Conservation (phyloP, 73 alveolate species). For the Symbiodinium natans region DNA sequence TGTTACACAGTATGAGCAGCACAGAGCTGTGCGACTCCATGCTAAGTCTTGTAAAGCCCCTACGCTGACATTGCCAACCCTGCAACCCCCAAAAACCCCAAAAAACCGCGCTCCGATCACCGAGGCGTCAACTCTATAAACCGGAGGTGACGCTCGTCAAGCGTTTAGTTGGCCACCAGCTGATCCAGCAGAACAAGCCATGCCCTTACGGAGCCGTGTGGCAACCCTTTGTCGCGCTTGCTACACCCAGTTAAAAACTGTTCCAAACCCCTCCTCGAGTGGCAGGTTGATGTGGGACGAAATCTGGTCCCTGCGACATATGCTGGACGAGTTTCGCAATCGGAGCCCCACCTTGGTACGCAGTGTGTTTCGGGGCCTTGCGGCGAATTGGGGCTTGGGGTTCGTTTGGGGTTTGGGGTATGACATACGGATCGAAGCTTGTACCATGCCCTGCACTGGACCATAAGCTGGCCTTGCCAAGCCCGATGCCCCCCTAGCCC, state of each 20-base stretch:
- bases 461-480: too few relatives aligned
- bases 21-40: too few relatives aligned
- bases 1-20: too few relatives aligned
- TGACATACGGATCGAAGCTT: background rate
- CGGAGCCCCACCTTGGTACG: background rate
- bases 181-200: slow-evolving; percentile 75
- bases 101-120: too few relatives aligned
- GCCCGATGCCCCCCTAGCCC: too few relatives aligned
- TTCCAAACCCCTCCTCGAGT: background rate
- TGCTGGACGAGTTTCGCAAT: slow-evolving; percentile 51
- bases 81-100: too few relatives aligned
- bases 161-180: slow-evolving; percentile 66
- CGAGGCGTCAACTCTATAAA: slow-evolving; percentile 64
- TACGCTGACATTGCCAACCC: too few relatives aligned
- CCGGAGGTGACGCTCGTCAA: slow-evolving; percentile 79
- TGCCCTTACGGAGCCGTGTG: background rate
- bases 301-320: slow-evolving; percentile 70
- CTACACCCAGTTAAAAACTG: background rate
- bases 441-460: background rate
- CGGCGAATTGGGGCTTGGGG: background rate
- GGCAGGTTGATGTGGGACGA: slow-evolving; percentile 88
- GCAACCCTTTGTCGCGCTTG: background rate
- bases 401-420: too few relatives aligned
- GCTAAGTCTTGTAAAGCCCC: too few relatives aligned
- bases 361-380: background rate